Conservation (phyloP, 2,329 filamentous ascomycete genomes). For the Cladorrhinum sp. region DNA sequence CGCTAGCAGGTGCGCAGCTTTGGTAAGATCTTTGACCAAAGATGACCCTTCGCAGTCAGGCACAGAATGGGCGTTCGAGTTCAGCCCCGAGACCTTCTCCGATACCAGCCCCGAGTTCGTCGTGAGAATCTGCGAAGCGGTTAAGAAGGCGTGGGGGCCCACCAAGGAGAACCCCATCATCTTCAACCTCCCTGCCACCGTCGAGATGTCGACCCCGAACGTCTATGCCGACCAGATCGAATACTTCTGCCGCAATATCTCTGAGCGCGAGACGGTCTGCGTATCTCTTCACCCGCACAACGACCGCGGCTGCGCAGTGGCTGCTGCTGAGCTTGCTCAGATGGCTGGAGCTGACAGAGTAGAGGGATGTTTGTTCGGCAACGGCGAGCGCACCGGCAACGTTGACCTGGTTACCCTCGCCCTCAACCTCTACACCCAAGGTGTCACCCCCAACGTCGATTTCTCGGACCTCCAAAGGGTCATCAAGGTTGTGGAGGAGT, state of each 20-base stretch:
- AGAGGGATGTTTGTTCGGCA: conserved; percentile 90
- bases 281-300: conserved; percentile 94
- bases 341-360: conserved; percentile 96
- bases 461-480: conserved; percentile 85
- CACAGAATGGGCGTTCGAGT: conserved; percentile 75
- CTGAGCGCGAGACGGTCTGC: conserved; percentile 79
- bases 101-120: conserved; percentile 84
- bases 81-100: conserved; percentile 85
- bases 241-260: conserved; percentile 85
- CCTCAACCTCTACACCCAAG: conserved; percentile 93
- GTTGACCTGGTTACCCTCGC: conserved; percentile 91
- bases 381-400: conserved; percentile 93
- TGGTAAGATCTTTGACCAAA: conserved; percentile 87
- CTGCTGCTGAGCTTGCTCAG: conserved; percentile 86
- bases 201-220: conserved; percentile 93
- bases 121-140: conserved; percentile 81
- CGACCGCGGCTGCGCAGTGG: conserved; percentile 84
- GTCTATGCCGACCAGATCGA: conserved; percentile 96
- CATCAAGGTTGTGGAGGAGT: conserved; percentile 85
- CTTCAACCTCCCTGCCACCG: conserved; percentile 94
- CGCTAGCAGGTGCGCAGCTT: conserved; percentile 81
- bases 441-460: conserved; percentile 78
- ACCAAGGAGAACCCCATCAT: conserved; percentile 78
- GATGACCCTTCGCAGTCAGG: conserved; percentile 56
- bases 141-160: conserved; percentile 91